Evolutionary conservation across 306 rosid species (phyloP), one percentile per base, ranked within the genome.

Genomic region (Trichosanthes truncata): DNA sequence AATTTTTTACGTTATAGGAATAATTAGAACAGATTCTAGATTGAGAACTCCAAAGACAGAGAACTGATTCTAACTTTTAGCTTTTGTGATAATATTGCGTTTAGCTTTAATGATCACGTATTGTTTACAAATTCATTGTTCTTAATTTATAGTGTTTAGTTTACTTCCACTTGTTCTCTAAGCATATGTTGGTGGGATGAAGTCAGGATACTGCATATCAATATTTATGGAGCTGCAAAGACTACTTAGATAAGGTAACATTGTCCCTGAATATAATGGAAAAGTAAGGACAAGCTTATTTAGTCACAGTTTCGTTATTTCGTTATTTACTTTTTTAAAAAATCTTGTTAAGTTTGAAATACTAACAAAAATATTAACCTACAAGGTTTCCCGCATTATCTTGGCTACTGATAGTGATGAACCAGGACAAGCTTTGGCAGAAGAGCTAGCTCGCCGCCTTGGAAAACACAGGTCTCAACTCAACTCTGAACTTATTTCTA

Each of bases 151-250:
- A 72, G 8, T 48, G 31, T 25, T 43, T 21, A 41, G 15, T 5
- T 23, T 69, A 43, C 33, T 45, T 25, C 38, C 26, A 71, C 55
- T 9, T 45, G 53, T 23, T 45, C 38, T 43, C 13, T 45, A 71
- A 45, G 77, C 53, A 71, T 45, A 21, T 61, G 7, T 77, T 55
- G n/a, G 41, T 45, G 63, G 65, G 69, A 63, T 84, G 84, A 89
- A 83, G 63, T 76, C 85, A 92, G 98, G 98, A 91, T 84, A 81
- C 80, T 40, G 90, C 91, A 81, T 94, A 48, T 84, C 93, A 78
- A 81, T 94, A 87, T 85, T 78, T 92, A 57, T 90, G 97, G 97
- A 91, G 85, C 80, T 88, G 92, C 88, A 92, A 84, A 85, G 90
- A 78, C 49, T 83, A 85, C 85, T 84, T 91, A 81, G 95, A 94